These are phyloP conservation scores for Heritiera littoralis DNA, from an alignment of 345 rosid genomes.

Conservation along the genomic window DNA sequence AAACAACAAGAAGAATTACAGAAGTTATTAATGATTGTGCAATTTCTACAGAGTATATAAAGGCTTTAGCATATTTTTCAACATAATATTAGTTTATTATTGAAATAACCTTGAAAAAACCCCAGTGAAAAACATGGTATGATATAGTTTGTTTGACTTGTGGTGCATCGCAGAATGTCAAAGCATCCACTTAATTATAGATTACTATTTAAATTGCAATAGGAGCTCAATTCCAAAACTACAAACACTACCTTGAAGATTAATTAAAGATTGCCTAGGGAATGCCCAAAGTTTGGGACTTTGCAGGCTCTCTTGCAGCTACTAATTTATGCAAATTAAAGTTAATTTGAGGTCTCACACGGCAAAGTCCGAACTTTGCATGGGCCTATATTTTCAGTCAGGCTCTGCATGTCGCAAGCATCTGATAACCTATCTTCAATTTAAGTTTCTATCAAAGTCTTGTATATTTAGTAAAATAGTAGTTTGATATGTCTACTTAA, in stretches of 20 bases:
- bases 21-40: not conserved
- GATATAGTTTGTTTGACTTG: not conserved
- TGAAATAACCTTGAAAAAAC: not conserved
- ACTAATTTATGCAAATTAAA: not conserved
- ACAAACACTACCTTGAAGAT: not conserved
- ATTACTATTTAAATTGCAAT: not conserved
- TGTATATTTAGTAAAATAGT: too few species aligned
- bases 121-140: not conserved
- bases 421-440: not conserved
- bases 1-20: not conserved
- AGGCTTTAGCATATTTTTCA: not conserved
- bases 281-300: not conserved
- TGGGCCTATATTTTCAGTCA: not conserved
- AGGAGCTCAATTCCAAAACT: not conserved
- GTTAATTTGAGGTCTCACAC: not conserved
- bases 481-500: too few species aligned
- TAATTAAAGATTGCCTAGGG: not conserved
- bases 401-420: not conserved
- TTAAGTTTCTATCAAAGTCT: not conserved
- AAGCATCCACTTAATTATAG: not conserved
- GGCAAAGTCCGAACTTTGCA: not conserved
- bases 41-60: not conserved
- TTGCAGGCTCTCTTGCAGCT: not conserved
- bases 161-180: too few species aligned
- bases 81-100: not conserved